Evolutionary conservation across 768 basidiomycete genomes (phyloP), one percentile per base, ranked within the genome.

Genomic region (Lyophyllum decastes): DNA sequence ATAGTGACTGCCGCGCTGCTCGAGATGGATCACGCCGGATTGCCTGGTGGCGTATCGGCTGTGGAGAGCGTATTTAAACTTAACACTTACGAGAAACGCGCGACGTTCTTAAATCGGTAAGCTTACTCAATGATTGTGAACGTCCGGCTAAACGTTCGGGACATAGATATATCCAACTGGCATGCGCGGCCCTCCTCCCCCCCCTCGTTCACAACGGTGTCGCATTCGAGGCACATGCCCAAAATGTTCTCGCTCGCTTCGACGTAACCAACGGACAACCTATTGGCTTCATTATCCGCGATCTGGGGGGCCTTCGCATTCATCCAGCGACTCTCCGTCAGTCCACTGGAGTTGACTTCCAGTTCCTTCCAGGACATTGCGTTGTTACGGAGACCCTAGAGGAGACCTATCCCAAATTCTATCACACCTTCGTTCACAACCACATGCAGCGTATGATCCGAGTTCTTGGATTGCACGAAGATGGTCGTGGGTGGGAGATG

Each of bases 171-270:
- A 71, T 83, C 47, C 71, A 76, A 25, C 67, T 82, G n/a, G 77
- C 81, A 4, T 79, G 82, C 49, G 72, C 76, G 30, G 83, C 82
- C 2, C 68, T 86, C 17, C 68, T 85, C 54, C 83, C 84, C 11
- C 75, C 82, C 4, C 66, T 83, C 38, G 68, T 86, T 14, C 55
- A 78, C 41, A 82, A 86, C 49, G 83, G 83, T 4, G 79, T 84
- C n/a, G 79, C 80, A 7, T 83, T 86, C 51, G 84, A 86, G 68
- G 84, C 82, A 10, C 84, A 86, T 65, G 82, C 83, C 1, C 84
- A 86, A 58, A 86, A 85, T 62, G 73, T 80, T 17, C 76, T 83
- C 7, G 74, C 76, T 35, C 80, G 83, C 21, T 76, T 82, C 54
- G 74, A 82, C 57, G 59, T 66, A 2, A 52, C 65, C 12, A 79